Conservation (phyloP, 1,284 basidiomycete species). For the Porogramme epimiltina region DNA sequence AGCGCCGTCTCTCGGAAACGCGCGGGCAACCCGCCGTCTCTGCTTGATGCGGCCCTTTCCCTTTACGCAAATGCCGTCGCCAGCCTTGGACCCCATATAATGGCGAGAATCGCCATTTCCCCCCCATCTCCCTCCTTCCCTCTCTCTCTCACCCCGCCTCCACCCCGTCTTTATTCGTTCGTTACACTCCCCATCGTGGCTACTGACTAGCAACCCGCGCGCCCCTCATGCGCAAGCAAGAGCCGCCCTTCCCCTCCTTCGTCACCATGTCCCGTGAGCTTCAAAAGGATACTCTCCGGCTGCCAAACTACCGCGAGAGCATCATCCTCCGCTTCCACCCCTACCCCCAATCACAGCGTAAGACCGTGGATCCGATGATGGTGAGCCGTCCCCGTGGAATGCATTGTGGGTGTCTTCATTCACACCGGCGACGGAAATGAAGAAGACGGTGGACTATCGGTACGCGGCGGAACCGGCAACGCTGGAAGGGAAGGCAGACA, state of each 20-base stretch:
- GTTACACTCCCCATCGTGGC: not conserved
- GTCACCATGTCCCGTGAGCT: constrained; percentile 11
- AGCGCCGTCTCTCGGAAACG: constrained; percentile 9
- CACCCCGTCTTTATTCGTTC: constrained; percentile 4
- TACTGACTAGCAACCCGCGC: not conserved
- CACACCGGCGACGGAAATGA: not conserved
- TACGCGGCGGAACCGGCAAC: constrained; percentile 1
- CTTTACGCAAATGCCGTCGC: constrained; percentile 13
- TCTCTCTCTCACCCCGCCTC: not conserved
- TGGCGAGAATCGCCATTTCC: constrained; percentile 4
- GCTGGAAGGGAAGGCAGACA: not conserved
- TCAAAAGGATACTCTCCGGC: constrained; percentile 16
- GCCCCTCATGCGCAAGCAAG: constrained; percentile 5
- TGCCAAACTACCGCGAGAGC: constrained; percentile 22
- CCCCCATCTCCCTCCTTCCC: not conserved
- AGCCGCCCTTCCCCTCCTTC: constrained; percentile 20
- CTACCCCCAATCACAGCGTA: constrained; percentile 12
- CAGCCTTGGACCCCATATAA: constrained; percentile 11
- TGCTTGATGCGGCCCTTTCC: constrained; percentile 13
- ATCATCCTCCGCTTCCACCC: constrained; percentile 19
- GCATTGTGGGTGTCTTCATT: constrained; percentile 6
- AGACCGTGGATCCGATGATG: constrained; percentile 10
- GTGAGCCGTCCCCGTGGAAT: constrained; percentile 4
- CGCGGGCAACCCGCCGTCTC: constrained; percentile 6
- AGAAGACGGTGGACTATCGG: constrained; percentile 17